phyloP scores from a whole-genome alignment of 1,284 basidiomycete genomes.

The Prillingera fragicola region DNA sequence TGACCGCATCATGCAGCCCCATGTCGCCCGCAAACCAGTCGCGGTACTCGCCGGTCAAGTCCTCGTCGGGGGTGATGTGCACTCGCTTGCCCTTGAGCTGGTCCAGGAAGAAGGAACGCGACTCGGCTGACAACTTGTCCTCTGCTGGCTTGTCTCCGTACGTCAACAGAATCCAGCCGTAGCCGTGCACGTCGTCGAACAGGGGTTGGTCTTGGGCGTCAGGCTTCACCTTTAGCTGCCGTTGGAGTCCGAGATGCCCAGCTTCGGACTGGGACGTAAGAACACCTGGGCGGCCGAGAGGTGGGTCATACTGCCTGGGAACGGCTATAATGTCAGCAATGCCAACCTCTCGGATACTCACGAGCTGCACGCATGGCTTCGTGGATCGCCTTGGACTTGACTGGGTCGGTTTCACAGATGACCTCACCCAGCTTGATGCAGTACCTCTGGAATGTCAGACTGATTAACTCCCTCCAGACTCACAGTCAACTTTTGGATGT shows the following conservation, averaged over 20 bases:
- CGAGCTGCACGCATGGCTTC: slow-evolving; percentile 1
- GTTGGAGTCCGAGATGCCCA: slow-evolving; percentile 6
- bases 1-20: not conserved
- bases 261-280: slow-evolving; percentile 10
- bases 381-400: slow-evolving; percentile 11
- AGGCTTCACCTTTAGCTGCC: not conserved
- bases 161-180: slow-evolving; percentile 15
- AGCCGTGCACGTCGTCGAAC: slow-evolving; percentile 9
- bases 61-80: slow-evolving; percentile 1
- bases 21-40: slow-evolving; percentile 5
- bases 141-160: not conserved
- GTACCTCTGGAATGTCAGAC: slow-evolving; percentile 1
- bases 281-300: slow-evolving; percentile 9
- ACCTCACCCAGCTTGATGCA: slow-evolving; percentile 17
- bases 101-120: slow-evolving; percentile 1
- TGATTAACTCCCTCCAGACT: not conserved
- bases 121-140: not conserved
- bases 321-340: not conserved
- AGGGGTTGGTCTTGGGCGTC: not conserved
- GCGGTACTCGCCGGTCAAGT: slow-evolving; percentile 5
- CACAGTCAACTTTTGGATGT: slow-evolving; percentile 10
- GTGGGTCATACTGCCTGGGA: slow-evolving; percentile 4
- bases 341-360: not conserved
- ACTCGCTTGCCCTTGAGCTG: slow-evolving; percentile 2
- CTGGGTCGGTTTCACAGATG: slow-evolving; percentile 19